Evolutionary conservation across 2,329 filamentous ascomycete genomes (phyloP).

Genomic region (Esteya vermicola): DNA sequence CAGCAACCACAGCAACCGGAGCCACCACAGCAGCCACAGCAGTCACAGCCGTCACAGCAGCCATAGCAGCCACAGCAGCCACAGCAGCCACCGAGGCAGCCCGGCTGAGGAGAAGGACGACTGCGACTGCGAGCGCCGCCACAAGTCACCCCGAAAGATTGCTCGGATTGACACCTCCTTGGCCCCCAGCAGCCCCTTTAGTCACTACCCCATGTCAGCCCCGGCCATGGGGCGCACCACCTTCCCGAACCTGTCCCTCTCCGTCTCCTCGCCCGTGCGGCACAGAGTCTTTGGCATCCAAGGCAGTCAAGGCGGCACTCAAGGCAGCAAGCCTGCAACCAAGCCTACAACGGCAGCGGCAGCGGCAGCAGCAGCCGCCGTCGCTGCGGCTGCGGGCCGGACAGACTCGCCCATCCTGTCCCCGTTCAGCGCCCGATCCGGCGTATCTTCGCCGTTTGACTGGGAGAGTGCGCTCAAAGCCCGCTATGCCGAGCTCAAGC

Average conservation of each 20-base stretch:
- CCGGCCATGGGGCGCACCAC: conserved; percentile 44
- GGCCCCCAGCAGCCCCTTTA: conserved; percentile 38
- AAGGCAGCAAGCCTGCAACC: no score
- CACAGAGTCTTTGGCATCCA: no score
- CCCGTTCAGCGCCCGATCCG: conserved; percentile 55
- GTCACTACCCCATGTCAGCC: conserved; percentile 41
- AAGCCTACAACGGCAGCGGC: not conserved
- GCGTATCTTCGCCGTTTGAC: conserved; percentile 63
- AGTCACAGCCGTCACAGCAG: no score
- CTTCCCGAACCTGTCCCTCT: conserved; percentile 59
- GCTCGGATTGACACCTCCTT: conserved; percentile 21
- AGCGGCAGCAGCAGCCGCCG: no score
- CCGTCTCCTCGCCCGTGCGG: conserved; percentile 57
- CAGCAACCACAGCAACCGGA: conserved; percentile 25
- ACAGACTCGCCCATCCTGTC: conserved; percentile 59
- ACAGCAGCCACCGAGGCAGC: conserved; percentile 14
- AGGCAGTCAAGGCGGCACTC: no score
- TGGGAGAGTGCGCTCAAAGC: conserved; percentile 62
- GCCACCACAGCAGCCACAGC: no score
- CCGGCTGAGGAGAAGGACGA: conserved; percentile 12
- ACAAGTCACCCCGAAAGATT: conserved; percentile 33
- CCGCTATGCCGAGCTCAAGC: conserved; percentile 44
- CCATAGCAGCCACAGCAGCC: no score
- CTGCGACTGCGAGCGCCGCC: conserved; percentile 38
- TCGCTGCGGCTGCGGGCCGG: conserved; percentile 13